phyloP scores from a whole-genome alignment of 164 flowering plant species.

The Tetrastigma voinierianum region DNA sequence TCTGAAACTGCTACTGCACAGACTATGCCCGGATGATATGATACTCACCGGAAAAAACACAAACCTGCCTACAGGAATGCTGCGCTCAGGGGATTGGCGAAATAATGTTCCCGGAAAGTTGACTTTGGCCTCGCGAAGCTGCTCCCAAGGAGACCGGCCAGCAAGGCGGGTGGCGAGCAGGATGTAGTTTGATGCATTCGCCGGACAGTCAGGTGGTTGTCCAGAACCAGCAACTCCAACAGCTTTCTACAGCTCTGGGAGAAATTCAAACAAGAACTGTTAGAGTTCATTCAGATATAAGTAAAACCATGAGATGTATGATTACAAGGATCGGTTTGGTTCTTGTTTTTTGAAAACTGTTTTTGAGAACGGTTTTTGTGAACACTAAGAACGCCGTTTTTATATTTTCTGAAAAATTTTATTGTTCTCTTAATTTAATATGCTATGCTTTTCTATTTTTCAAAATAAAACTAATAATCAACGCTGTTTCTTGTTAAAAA shows the following conservation, averaged over 20 bases:
- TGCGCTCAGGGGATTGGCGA: slow-evolving; percentile 77
- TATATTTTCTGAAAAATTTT: too few species aligned
- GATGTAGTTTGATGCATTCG: slow-evolving; percentile 63
- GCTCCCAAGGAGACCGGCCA: slow-evolving; percentile 40
- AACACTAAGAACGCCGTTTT: too few species aligned
- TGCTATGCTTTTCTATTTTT: too few species aligned
- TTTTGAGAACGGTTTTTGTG: too few species aligned
- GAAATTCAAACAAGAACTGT: slow-evolving; percentile 1
- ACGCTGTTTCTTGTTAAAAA: too few species aligned
- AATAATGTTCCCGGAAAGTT: slow-evolving; percentile 59
- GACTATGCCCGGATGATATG: too few species aligned
- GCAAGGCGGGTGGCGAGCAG: slow-evolving; percentile 52
- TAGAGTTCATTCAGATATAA: slow-evolving; percentile 1
- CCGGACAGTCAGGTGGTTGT: slow-evolving; percentile 60
- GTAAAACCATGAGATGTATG: neutral
- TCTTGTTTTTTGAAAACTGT: too few species aligned
- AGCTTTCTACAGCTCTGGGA: slow-evolving; percentile 76
- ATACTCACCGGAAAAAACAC: too few species aligned
- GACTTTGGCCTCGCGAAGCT: slow-evolving; percentile 29
- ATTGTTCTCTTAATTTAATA: too few species aligned
- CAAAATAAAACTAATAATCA: too few species aligned
- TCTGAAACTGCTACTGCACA: too few species aligned
- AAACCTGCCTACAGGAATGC: slow-evolving; percentile 31
- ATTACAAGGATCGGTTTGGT: too few species aligned
- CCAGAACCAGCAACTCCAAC: slow-evolving; percentile 76